Base-by-base conservation (phyloP, 208 protist genomes). In the Wallacemonas sp. region DNA sequence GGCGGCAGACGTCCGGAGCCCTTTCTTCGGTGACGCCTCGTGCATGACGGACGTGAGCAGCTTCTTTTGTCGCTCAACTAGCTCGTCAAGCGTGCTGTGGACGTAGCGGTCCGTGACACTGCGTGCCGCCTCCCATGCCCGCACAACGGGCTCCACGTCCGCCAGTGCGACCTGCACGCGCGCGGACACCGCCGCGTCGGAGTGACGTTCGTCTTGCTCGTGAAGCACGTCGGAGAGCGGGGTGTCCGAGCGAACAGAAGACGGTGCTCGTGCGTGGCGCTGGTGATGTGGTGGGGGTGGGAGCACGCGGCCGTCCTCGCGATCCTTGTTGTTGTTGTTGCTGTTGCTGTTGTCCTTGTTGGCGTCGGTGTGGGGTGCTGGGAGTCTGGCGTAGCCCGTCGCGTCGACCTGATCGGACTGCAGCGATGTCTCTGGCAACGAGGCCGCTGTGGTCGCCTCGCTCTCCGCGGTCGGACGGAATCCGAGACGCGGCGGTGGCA, bases 61-160 rank as follows among this genome's bases (percentile, higher is more conserved):
- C 22, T 10, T 18, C 50, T 38, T 26, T 48, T 68, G 63, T 23
- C 63, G 26, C 33, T 68, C 49, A n/a, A 49, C 63, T 3, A 61
- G 54, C 42, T 31, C 48, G 28, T 65, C 20, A n/a, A 65, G 67
- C 2, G 67, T 45, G 23, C 46, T 39, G 4, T 39, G 57, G 28
- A 72, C 57, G 45, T 38, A 16, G 20, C 23, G 25, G 11, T 72
- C 67, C 3, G 57, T 26, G 5, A 44, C 25, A 3, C 3, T 22
- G 25, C 18, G 31, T 18, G 48, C 25, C 7, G 29, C 10, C 31
- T 49, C 20, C 26, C 20, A 32, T 8, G 50, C 64, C 16, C 61
- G 59, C 39, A 74, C 49, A 12, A 79, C 44, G 26, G 50, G 62
- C 22, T 68, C 31, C n/a, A 79, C 39, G 29, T 65, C 31, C 16